Evolutionary conservation across 192 early-diverging fungal genomes (phyloP).

Genomic region (Linnemannia schmuckeri): DNA sequence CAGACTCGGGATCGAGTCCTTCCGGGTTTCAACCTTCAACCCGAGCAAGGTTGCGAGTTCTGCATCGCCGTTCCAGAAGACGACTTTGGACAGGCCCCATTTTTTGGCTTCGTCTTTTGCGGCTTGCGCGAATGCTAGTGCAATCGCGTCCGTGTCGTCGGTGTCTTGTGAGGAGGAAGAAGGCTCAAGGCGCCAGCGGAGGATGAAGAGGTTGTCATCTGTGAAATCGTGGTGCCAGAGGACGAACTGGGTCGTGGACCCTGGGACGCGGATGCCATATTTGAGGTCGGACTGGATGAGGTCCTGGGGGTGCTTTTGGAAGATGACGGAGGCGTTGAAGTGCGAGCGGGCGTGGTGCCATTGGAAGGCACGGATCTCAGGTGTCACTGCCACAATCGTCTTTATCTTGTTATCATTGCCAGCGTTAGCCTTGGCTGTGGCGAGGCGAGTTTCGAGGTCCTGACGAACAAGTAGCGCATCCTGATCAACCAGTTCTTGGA

Average conservation of each 20-base stretch:
- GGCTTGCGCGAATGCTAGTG: constrained; percentile 24
- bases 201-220: constrained; percentile 44
- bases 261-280: constrained; percentile 22
- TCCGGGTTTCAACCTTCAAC: constrained; percentile 15
- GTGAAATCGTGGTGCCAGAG: constrained; percentile 52
- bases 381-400: constrained; percentile 31
- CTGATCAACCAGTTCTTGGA: not conserved
- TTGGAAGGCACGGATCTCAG: constrained; percentile 33
- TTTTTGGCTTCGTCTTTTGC: constrained; percentile 39
- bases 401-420: not conserved
- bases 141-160: constrained; percentile 1
- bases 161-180: not conserved
- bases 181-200: constrained; percentile 41
- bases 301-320: not conserved
- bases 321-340: constrained; percentile 27
- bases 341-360: constrained; percentile 36
- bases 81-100: constrained; percentile 37
- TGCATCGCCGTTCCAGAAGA: constrained; percentile 31
- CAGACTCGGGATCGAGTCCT: constrained; percentile 35
- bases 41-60: constrained; percentile 25
- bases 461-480: constrained; percentile 30
- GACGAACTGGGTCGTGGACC: constrained; percentile 26
- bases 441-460: not conserved
- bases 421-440: not conserved
- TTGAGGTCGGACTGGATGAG: constrained; percentile 15